Conservation (phyloP, 345 rosid genomes). For the Lepidium sativum region DNA sequence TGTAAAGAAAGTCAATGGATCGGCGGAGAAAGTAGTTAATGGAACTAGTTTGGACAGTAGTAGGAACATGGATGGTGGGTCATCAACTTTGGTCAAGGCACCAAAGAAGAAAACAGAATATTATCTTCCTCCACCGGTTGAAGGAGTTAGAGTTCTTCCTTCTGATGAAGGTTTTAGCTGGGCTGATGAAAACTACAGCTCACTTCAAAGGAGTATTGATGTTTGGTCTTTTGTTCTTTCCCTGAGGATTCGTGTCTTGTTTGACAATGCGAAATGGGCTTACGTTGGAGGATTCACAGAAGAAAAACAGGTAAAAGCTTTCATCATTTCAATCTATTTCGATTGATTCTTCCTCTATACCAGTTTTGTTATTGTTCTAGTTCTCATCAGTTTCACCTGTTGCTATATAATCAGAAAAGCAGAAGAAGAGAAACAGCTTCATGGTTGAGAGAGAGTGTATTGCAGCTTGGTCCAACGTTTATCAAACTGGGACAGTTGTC, state of each 20-base stretch:
- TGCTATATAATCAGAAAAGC: constrained; percentile 44
- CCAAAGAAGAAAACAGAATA: constrained; percentile 31
- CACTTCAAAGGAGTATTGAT: constrained; percentile 65
- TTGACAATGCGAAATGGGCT: constrained; percentile 90
- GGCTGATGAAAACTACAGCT: constrained; percentile 84
- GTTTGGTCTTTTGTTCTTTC: constrained; percentile 85
- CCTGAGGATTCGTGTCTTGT: constrained; percentile 56
- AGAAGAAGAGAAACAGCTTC: constrained; percentile 69
- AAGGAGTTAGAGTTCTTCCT: constrained; percentile 62
- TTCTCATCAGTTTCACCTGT: constrained; percentile 7
- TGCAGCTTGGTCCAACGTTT: constrained; percentile 98
- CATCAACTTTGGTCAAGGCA: constrained; percentile 33
- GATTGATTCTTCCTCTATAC: neutral
- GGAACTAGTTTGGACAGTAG: constrained; percentile 48
- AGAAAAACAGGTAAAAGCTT: constrained; percentile 59
- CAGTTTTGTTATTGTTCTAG: neutral
- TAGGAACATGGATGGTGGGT: constrained; percentile 24
- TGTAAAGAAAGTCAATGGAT: constrained; percentile 51
- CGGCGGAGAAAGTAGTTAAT: constrained; percentile 41
- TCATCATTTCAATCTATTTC: neutral
- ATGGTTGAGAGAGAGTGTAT: constrained; percentile 77
- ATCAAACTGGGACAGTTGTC: constrained; percentile 93
- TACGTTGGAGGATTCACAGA: constrained; percentile 67
- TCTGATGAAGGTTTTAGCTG: constrained; percentile 94
- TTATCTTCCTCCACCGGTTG: constrained; percentile 49